Evolutionary conservation across 2,329 filamentous ascomycete species (phyloP), one percentile per base, ranked within the genome.

Genomic region (Tolypocladium inflatum): DNA sequence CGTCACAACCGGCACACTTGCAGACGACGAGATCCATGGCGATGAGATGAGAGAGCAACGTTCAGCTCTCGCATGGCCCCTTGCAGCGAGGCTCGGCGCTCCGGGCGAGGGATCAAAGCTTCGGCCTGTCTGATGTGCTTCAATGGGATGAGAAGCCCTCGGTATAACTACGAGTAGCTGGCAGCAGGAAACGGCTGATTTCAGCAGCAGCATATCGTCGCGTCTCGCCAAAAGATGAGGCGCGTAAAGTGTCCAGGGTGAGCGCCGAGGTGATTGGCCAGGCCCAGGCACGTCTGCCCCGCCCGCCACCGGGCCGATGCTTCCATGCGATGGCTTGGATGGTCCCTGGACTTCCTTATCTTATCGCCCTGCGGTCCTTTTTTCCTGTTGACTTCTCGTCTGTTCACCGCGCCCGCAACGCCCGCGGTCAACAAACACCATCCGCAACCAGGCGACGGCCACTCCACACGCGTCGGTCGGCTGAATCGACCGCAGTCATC

Each of bases 1-100:
- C 59, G 30, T 70, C 63, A 59, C 68, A 73, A 37, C 64, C 64
- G 56, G 66, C 63, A 65, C 76, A 78, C 58, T 68, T 70, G 64
- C 70, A 70, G 37, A 62, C 58, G 50, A 76, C 64, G 7, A 53
- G 61, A 38, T 76, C 70, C 74, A 77, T 77, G 51, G 54, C 43
- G 42, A n/a, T 38, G 26, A 23, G n/a, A 23, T 10, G 42, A 39
- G 37, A 30, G 13, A 19, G 2, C 11, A 19, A 11, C 43, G 38
- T 7, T 48, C 13, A 19, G 43, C 42, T 30, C 15, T 30, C 2
- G 23, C 43, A 48, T 1, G 26, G 15, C 15, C 48, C 33, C 35
- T 15, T 15, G 35, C 35, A 15, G 35, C 35, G 35, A 37, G 35
- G 35, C 35, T 37, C 35, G 4, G 35, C 11, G 13, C 35, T 37